These are phyloP conservation scores for Fusarium udum DNA, from an alignment of 2,329 filamentous ascomycete species.

Conservation along the genomic window DNA sequence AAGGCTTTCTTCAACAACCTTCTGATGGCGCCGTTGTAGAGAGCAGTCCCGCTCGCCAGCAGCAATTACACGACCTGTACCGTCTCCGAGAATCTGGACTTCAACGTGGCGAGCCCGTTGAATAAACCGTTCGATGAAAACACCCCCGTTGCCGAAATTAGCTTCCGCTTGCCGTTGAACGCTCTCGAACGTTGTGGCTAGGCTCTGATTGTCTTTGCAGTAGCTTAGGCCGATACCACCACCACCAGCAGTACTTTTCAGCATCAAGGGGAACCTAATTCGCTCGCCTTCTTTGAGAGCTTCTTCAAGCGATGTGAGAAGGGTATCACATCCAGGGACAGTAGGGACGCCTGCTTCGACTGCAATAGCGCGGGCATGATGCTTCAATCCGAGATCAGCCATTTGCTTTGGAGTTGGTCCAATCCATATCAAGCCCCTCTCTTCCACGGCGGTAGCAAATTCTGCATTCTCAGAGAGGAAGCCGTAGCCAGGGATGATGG, in stretches of 20 bases:
- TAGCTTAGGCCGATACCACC: slow-evolving; percentile 57
- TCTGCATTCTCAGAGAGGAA: slow-evolving; percentile 71
- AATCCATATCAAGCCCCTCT: slow-evolving; percentile 66
- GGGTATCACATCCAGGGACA: slow-evolving; percentile 47
- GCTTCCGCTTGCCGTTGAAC: slow-evolving; percentile 52
- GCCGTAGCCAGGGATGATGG: slow-evolving; percentile 73
- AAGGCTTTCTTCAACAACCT: slow-evolving; percentile 60
- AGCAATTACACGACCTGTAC: slow-evolving; percentile 51
- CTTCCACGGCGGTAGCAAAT: slow-evolving; percentile 63
- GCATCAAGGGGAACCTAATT: slow-evolving; percentile 54
- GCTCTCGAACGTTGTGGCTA: slow-evolving; percentile 48
- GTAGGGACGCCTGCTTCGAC: slow-evolving; percentile 44
- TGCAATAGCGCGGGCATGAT: slow-evolving; percentile 49
- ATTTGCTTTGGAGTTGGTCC: slow-evolving; percentile 63
- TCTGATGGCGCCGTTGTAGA: slow-evolving; percentile 61
- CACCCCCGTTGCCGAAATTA: slow-evolving; percentile 53
- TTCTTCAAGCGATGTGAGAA: slow-evolving; percentile 44
- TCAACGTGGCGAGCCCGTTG: slow-evolving; percentile 57
- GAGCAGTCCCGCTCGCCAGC: slow-evolving; percentile 61
- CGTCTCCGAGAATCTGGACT: slow-evolving; percentile 60
- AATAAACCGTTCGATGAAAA: slow-evolving; percentile 56
- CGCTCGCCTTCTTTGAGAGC: slow-evolving; percentile 40
- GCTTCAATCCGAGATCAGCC: slow-evolving; percentile 51
- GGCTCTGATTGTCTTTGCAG: slow-evolving; percentile 44
- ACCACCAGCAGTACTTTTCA: slow-evolving; percentile 60